phyloP scores from a whole-genome alignment of 768 basidiomycete genomes.

The Macrolepiota dolichaula region DNA sequence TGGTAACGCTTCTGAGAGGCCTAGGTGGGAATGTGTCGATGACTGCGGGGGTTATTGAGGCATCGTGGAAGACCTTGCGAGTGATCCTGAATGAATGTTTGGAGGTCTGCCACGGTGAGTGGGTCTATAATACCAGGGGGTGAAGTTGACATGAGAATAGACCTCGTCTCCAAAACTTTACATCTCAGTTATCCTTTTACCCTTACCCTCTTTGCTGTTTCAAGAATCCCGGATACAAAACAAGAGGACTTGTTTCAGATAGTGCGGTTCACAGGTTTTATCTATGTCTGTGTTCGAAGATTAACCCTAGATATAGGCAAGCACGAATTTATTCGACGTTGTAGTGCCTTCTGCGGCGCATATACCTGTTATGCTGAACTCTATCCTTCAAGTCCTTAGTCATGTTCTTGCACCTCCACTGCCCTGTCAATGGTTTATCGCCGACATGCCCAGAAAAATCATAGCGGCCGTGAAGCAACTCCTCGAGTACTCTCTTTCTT shows the following conservation, averaged over 20 bases:
- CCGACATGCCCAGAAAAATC: slow-evolving; percentile 41
- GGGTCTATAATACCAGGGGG: neutral
- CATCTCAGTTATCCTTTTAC: slow-evolving; percentile 33
- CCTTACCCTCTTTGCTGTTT: slow-evolving; percentile 37
- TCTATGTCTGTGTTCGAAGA: neutral
- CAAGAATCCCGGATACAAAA: slow-evolving; percentile 29
- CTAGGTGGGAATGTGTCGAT: slow-evolving; percentile 37
- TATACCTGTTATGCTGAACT: slow-evolving; percentile 43
- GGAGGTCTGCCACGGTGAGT: slow-evolving; percentile 38
- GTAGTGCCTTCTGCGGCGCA: slow-evolving; percentile 35
- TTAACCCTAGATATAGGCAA: slow-evolving; percentile 12
- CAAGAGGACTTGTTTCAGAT: slow-evolving; percentile 27
- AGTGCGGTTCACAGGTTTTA: slow-evolving; percentile 19
- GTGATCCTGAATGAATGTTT: slow-evolving; percentile 38
- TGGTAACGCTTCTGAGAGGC: slow-evolving; percentile 42
- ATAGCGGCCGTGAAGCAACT: slow-evolving; percentile 25
- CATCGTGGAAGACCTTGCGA: slow-evolving; percentile 40
- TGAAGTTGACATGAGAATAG: slow-evolving; percentile 20
- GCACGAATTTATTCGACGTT: slow-evolving; percentile 31
- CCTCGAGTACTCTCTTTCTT: slow-evolving; percentile 35
- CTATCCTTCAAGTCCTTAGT: slow-evolving; percentile 41
- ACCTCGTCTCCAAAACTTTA: slow-evolving; percentile 29
- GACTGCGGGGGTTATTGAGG: slow-evolving; percentile 24
- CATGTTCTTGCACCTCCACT: slow-evolving; percentile 39
- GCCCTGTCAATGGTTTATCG: slow-evolving; percentile 45